These are phyloP conservation scores for Stemphylium lycopersici DNA, from an alignment of 2,329 filamentous ascomycete species.

Conservation along the genomic window DNA sequence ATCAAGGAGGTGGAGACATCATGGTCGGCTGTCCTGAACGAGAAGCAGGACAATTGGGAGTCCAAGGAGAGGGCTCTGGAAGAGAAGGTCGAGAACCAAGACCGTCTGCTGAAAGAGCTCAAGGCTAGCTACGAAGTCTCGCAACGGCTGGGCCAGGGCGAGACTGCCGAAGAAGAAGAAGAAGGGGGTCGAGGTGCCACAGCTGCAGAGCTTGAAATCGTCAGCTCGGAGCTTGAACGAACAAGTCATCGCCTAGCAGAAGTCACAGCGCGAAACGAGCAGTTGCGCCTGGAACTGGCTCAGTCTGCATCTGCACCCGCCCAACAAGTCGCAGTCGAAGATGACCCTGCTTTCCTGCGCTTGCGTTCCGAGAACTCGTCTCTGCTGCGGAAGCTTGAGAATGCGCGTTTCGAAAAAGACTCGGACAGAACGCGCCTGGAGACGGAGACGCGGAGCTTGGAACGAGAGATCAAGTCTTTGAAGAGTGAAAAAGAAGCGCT, in stretches of 20 bases:
- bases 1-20: constrained; percentile 89
- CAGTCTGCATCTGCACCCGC: constrained; percentile 76
- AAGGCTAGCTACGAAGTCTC: constrained; percentile 98
- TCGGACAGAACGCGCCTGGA: constrained; percentile 78
- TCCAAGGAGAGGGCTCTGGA: constrained; percentile 89
- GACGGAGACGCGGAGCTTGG: constrained; percentile 74
- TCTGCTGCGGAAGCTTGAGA: constrained; percentile 85
- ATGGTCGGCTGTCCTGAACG: constrained; percentile 86
- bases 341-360: constrained; percentile 87
- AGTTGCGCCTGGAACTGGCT: constrained; percentile 86
- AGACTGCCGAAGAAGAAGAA: constrained; percentile 66
- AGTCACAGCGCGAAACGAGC: constrained; percentile 91
- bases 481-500: constrained; percentile 82
- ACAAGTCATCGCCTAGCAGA: constrained; percentile 87
- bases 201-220: constrained; percentile 90
- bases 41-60: constrained; percentile 96
- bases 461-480: constrained; percentile 76
- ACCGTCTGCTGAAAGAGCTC: constrained; percentile 87
- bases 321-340: constrained; percentile 73
- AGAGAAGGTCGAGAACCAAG: constrained; percentile 93
- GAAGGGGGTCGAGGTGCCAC: constrained; percentile 69
- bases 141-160: constrained; percentile 79
- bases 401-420: constrained; percentile 81
- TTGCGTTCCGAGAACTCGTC: constrained; percentile 93
- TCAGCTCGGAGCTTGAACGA: constrained; percentile 87